Evolutionary conservation across 306 rosid species (phyloP), one percentile per base, ranked within the genome.

Genomic region (Cucurbita pepo): DNA sequence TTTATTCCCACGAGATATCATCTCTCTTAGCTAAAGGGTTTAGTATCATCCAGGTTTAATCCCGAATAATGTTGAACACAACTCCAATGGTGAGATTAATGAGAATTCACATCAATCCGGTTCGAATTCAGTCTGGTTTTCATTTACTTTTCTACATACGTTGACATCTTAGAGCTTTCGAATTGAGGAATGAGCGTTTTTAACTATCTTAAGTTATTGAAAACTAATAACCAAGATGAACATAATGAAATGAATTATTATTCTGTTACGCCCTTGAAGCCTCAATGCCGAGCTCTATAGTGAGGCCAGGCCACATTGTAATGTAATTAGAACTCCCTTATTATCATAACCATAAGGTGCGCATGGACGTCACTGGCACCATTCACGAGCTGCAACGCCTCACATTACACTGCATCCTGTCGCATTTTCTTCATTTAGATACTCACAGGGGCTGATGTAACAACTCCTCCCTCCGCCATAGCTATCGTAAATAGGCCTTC

Each of bases 401-500:
- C 83, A 90, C 97, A 91, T 87, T 4, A 87, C 56, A 10, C 38
- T 40, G 75, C 97, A 86, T 8, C 74, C 92, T 0, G 69, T 1
- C 4, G 88, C 45, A 48, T 83, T 85, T 64, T 87, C 89, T 25
- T 89, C 92, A 53, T 78, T 82, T 59, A 81, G 73, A 45, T 82
- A 85, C 30, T 87, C 89, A 10, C 85, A 69, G 0, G 78, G 88
- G 52, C 79, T 79, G 10, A 9, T 75, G 0, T 81, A 76, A 60
- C 51, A 85, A 6, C 78, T 53, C 19, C 88, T 66, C 10, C 82
- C 78, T 3, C 87, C 88, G n/a, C 88, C 85, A 40, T 83, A 85
- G 36, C 91, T 88, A 38, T 88, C 90, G 5, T 80, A 88, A 45
- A 86, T 80, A 4, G 90, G 88, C 79, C 84, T 82, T 6, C 56